Base-by-base conservation (phyloP, 2,329 filamentous ascomycete genomes). In the Graphilbum sp. region DNA sequence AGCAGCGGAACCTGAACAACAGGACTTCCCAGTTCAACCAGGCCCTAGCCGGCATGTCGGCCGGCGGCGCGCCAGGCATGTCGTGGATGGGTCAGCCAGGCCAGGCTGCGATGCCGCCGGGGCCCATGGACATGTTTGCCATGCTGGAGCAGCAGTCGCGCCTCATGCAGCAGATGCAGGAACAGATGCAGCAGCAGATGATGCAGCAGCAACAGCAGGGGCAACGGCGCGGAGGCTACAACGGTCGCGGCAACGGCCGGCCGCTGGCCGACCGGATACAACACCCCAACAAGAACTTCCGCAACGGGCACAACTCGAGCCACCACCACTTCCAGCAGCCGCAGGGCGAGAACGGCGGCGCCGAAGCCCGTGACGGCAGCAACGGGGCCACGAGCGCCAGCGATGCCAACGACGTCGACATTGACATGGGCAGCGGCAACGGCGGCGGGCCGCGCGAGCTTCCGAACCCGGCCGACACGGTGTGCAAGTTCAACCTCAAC, bases 71-170 rank as follows among this genome's bases (percentile, higher is more conserved):
- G 20, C 50, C 56, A 20, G 53, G 48, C 11, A 59, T 60, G 45
- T 43, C 41, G 39, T 69, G 65, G 58, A 66, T 64, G 58, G 66
- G 69, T 60, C 57, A 54, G 37, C 58, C 57, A 23, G 59, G 54
- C 45, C 41, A 40, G 27, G 23, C 34, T 2, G 35, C 35, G 7
- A 42, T 42, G 42, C 36, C 37, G 32, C 62, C 56, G 42, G 67
- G 61, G 56, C 64, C 74, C 60, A 58, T 63, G 49, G 66, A 58
- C 61, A 72, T 55, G 63, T 80, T 60, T 69, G 84, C 59, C 67
- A 88, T 92, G 62, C 71, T 90, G 45, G 83, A 93, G 57, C 82
- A 93, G 53, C 84, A 93, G 52, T 83, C 82, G 36, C 74, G 79
- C 43, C 82, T 92, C 73, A 85, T 94, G 73, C 72, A 75, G 39